A percentile compares a stretch with the other conserved stretches of the same genome.
phyloP scores from a whole-genome alignment of 805 yeast species.

The Millerozyma acaciae region DNA sequence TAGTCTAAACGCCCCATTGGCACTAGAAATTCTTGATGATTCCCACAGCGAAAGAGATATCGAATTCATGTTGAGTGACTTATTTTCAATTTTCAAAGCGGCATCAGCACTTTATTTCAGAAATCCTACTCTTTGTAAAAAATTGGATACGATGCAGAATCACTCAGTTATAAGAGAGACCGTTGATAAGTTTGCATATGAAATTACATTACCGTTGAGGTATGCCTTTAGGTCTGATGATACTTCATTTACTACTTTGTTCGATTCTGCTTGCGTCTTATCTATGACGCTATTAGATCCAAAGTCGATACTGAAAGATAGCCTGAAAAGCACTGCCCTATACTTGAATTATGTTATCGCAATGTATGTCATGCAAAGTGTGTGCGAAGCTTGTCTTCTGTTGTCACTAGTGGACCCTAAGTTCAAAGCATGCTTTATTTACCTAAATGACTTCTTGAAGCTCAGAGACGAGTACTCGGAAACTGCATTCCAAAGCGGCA shows the following conservation, averaged over 20 bases:
- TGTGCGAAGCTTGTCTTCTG: conserved; percentile 33
- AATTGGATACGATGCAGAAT: conserved; percentile 9
- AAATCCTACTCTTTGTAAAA: conserved; percentile 20
- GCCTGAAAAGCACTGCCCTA: conserved; percentile 19
- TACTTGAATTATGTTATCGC: conserved; percentile 25
- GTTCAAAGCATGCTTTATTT: conserved; percentile 33
- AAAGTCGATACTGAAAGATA: conserved; percentile 12
- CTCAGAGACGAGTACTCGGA: conserved; percentile 16
- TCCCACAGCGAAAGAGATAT: conserved; percentile 9
- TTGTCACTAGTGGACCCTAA: conserved; percentile 32
- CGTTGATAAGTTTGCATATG: conserved; percentile 18
- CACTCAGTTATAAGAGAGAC: conserved; percentile 11
- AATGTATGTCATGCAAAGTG: conserved; percentile 28
- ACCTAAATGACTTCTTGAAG: conserved; percentile 31
- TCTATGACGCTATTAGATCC: conserved; percentile 26
- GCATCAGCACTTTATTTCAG: conserved; percentile 33
- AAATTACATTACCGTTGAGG: conserved; percentile 23
- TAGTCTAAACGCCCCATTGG: background rate
- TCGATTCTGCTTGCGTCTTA: conserved; percentile 32
- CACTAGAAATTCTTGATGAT: background rate
- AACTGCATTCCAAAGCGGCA: background rate
- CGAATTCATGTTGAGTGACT: conserved; percentile 30
- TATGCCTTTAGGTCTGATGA: conserved; percentile 19
- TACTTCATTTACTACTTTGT: conserved; percentile 17
- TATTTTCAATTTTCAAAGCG: conserved; percentile 28